Conservation (phyloP, 768 basidiomycete genomes). For the Hysterangium stoloniferum region DNA sequence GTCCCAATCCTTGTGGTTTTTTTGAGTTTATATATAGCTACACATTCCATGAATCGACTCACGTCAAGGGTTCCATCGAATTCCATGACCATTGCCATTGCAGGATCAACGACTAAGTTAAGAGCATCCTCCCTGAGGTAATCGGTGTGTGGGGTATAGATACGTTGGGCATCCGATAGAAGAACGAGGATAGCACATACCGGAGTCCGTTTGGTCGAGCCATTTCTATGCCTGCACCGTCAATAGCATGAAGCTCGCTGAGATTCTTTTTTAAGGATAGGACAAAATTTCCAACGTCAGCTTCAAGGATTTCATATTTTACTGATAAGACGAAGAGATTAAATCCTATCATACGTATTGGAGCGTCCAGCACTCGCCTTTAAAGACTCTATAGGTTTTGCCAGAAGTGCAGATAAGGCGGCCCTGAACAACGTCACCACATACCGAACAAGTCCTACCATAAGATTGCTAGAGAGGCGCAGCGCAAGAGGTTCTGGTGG, state of each 20-base stretch:
- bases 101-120: conserved; percentile 22
- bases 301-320: conserved; percentile 76
- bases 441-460: conserved; percentile 86
- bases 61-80: conserved; percentile 8
- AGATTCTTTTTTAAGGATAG: conserved; percentile 72
- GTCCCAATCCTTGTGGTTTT: conserved; percentile 12
- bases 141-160: not conserved
- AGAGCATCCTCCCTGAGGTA: conserved; percentile 25
- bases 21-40: not conserved
- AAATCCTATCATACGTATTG: not conserved
- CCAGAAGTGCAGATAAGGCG: not conserved
- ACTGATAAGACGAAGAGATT: conserved; percentile 34
- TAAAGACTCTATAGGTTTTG: conserved; percentile 34
- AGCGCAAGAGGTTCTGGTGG: conserved; percentile 85
- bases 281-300: conserved; percentile 75
- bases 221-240: conserved; percentile 60
- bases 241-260: conserved; percentile 45
- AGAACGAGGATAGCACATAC: conserved; percentile 31
- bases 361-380: conserved; percentile 27
- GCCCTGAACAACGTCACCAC: conserved; percentile 12
- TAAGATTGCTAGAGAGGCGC: conserved; percentile 78
- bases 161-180: no score
- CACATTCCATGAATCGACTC: not conserved
- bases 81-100: conserved; percentile 10
- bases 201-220: conserved; percentile 48